Percentiles rank a stretch among this genome's conserved stretches.
Evolutionary conservation across 768 basidiomycete genomes (phyloP).

Genomic region (Rhodosporidiobolus sp.): DNA sequence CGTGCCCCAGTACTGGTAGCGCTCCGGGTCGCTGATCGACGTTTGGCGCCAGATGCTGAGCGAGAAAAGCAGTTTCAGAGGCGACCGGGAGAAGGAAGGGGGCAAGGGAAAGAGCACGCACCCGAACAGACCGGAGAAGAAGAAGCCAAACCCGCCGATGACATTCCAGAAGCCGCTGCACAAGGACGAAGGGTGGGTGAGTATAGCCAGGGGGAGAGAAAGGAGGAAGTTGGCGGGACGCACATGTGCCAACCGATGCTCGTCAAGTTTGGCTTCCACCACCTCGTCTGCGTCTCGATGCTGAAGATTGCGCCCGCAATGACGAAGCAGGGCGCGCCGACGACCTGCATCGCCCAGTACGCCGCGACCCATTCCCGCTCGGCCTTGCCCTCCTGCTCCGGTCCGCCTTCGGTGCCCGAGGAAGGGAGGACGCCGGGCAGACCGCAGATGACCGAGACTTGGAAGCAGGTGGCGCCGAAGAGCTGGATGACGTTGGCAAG

Average conservation of each 20-base stretch:
- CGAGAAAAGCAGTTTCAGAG: not conserved
- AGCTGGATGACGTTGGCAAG: constrained; percentile 40
- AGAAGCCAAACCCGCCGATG: constrained; percentile 38
- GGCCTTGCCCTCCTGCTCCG: constrained; percentile 5
- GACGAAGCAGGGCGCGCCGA: constrained; percentile 38
- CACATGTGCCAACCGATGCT: constrained; percentile 33
- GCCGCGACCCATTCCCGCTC: constrained; percentile 29
- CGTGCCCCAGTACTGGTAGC: constrained; percentile 31
- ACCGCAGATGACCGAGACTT: constrained; percentile 26
- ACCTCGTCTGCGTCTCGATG: constrained; percentile 33
- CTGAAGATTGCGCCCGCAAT: constrained; percentile 30
- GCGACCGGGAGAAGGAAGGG: not conserved
- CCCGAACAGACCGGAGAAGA: constrained; percentile 38
- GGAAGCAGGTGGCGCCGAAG: constrained; percentile 35
- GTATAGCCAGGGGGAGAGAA: too few species aligned
- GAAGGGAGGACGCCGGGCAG: constrained; percentile 35
- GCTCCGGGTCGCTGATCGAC: not conserved
- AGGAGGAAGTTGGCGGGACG: not conserved
- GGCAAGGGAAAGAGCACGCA: not conserved
- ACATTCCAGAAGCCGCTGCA: constrained; percentile 39
- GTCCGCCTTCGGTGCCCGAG: not conserved
- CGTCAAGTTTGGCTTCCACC: constrained; percentile 25
- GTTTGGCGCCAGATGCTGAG: constrained; percentile 15
- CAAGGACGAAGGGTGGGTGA: not conserved
- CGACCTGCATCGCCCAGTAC: constrained; percentile 34